Percentiles rank a stretch among this genome's conserved stretches.
These are phyloP conservation scores for Solanum pinnatisectum DNA, from an alignment of 257 asterid genomes.

Conservation along the genomic window DNA sequence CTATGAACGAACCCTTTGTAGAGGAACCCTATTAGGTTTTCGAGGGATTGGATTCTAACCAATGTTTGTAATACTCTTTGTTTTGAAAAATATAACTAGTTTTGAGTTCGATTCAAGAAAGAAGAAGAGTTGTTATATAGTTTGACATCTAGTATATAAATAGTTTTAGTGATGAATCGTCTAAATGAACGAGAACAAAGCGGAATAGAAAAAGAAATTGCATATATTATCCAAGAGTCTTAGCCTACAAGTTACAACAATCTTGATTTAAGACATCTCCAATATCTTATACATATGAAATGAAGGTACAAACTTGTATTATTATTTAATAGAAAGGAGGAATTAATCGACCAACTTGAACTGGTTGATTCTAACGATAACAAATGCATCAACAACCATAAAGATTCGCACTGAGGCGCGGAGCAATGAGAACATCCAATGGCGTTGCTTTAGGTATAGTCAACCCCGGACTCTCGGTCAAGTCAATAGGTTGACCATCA, in stretches of 20 bases:
- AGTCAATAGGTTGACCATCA: conserved; percentile 18
- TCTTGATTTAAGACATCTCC: neutral
- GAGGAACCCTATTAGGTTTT: neutral
- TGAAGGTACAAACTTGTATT: neutral
- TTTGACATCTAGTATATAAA: neutral
- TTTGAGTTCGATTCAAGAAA: neutral
- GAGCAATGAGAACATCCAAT: conserved; percentile 20
- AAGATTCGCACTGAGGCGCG: conserved; percentile 19
- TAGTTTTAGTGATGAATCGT: neutral
- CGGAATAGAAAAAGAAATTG: neutral
- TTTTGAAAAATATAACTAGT: neutral
- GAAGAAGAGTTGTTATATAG: neutral
- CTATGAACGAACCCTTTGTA: neutral
- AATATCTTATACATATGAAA: neutral
- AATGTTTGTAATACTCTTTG: neutral
- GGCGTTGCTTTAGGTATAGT: conserved; percentile 31
- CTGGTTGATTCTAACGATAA: neutral
- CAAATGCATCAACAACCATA: neutral
- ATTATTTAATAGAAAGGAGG: neutral
- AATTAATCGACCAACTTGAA: neutral
- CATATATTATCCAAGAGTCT: neutral
- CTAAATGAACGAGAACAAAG: neutral
- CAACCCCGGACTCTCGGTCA: conserved; percentile 34
- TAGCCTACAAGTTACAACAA: neutral
- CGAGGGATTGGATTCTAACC: neutral